These are phyloP conservation scores for Magnolia sinica DNA, from an alignment of 164 flowering plant species.

Conservation along the genomic window DNA sequence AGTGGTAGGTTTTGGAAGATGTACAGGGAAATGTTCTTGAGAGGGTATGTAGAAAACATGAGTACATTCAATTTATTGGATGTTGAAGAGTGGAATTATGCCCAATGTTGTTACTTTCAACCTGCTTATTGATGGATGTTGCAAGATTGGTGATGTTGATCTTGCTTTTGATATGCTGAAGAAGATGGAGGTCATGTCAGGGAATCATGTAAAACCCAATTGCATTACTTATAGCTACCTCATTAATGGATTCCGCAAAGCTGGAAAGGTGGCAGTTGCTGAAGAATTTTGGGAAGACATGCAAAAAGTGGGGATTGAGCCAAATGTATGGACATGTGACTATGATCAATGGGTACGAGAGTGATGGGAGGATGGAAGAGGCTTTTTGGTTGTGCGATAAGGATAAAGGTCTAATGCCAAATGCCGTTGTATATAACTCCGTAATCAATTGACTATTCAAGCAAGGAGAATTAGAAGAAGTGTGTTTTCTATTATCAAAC, in stretches of 20 bases:
- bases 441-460: slow-evolving; percentile 34
- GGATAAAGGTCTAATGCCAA: slow-evolving; percentile 34
- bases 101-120: slow-evolving; percentile 47
- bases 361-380: slow-evolving; percentile 33
- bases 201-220: slow-evolving; percentile 27
- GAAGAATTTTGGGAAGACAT: slow-evolving; percentile 29
- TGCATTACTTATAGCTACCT: slow-evolving; percentile 33
- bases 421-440: slow-evolving; percentile 37
- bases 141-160: slow-evolving; percentile 27
- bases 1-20: slow-evolving; percentile 32
- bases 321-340: slow-evolving; percentile 42
- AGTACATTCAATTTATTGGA: slow-evolving; percentile 40
- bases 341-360: slow-evolving; percentile 38
- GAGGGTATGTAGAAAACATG: slow-evolving; percentile 36
- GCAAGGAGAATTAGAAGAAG: slow-evolving; percentile 43
- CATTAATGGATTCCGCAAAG: slow-evolving; percentile 45
- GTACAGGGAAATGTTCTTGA: slow-evolving; percentile 36
- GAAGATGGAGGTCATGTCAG: slow-evolving; percentile 38
- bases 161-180: slow-evolving; percentile 30
- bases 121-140: slow-evolving; percentile 48
- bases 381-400: slow-evolving; percentile 33
- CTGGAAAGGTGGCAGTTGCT: slow-evolving; percentile 25
- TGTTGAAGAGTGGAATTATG: slow-evolving; percentile 32
- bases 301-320: slow-evolving; percentile 27
- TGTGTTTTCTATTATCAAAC: slow-evolving; percentile 24